These are phyloP conservation scores for Aspergillus avenaceus DNA, from an alignment of 495 filamentous ascomycete genomes.

Conservation along the genomic window DNA sequence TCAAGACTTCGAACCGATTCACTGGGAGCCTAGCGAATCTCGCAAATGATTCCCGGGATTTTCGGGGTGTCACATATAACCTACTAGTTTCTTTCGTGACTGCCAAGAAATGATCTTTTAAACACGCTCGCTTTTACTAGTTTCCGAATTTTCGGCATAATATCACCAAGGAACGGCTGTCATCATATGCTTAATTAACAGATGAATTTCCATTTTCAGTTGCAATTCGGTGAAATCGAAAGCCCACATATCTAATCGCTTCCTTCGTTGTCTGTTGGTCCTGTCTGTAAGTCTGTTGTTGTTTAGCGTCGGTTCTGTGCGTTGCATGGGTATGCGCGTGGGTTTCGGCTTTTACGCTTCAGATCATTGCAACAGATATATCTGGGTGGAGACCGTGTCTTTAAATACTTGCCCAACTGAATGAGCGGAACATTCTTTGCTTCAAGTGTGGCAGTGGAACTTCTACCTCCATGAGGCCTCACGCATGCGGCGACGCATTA, in stretches of 20 bases:
- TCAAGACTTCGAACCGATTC: constrained; percentile 72
- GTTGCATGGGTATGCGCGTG: constrained; percentile 32
- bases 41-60: constrained; percentile 17
- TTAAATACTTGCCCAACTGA: background rate
- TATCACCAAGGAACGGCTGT: background rate
- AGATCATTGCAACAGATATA: constrained; percentile 4
- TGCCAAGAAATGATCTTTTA: constrained; percentile 1
- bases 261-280: background rate
- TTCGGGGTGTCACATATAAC: background rate
- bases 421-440: background rate
- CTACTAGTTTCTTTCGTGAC: constrained; percentile 1
- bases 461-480: background rate
- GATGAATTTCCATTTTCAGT: constrained; percentile 5
- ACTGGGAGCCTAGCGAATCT: constrained; percentile 39
- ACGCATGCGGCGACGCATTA: background rate
- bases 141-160: background rate
- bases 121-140: background rate
- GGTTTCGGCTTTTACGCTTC: constrained; percentile 4
- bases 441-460: background rate
- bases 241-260: constrained; percentile 2
- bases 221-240: constrained; percentile 1
- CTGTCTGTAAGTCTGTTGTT: constrained; percentile 10
- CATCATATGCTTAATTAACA: background rate
- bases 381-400: constrained; percentile 2
- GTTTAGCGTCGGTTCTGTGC: constrained; percentile 30